phyloP scores from a whole-genome alignment of 257 asterid species.

The Mitragyna speciosa region DNA sequence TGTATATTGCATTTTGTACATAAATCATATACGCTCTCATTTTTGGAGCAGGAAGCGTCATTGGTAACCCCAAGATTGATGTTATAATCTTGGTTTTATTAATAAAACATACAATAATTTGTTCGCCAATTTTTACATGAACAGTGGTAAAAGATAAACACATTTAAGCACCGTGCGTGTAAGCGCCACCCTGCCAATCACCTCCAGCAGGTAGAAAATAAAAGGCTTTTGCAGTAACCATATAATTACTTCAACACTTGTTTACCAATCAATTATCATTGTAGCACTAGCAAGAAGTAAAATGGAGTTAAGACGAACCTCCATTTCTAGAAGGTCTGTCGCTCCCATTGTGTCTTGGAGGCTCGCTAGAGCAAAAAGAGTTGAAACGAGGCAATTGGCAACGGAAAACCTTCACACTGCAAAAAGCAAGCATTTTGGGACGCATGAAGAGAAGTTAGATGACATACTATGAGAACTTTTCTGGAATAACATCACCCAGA shows the following conservation, averaged over 20 bases:
- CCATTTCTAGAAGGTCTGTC: constrained; percentile 57
- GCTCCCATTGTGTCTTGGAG: constrained; percentile 67
- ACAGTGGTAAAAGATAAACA: neutral
- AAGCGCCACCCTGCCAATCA: neutral
- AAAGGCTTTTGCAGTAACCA: neutral
- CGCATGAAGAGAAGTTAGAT: constrained; percentile 23
- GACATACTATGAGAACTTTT: neutral
- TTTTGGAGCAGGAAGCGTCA: neutral
- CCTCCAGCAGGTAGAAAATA: neutral
- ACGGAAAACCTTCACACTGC: constrained; percentile 78
- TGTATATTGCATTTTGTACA: neutral
- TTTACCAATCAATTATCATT: neutral
- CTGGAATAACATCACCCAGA: neutral
- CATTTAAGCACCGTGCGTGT: neutral
- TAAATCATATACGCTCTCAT: neutral
- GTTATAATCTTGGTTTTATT: neutral
- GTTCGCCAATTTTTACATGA: neutral
- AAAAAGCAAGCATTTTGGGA: constrained; percentile 18
- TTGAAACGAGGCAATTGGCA: constrained; percentile 74
- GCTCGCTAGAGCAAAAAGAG: constrained; percentile 69
- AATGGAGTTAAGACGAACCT: constrained; percentile 42
- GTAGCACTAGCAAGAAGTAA: neutral
- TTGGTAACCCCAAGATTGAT: neutral
- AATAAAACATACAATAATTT: neutral
- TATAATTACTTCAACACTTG: neutral